Conservation (phyloP, 2,329 filamentous ascomycete genomes). For the Colletotrichum abscissum region DNA sequence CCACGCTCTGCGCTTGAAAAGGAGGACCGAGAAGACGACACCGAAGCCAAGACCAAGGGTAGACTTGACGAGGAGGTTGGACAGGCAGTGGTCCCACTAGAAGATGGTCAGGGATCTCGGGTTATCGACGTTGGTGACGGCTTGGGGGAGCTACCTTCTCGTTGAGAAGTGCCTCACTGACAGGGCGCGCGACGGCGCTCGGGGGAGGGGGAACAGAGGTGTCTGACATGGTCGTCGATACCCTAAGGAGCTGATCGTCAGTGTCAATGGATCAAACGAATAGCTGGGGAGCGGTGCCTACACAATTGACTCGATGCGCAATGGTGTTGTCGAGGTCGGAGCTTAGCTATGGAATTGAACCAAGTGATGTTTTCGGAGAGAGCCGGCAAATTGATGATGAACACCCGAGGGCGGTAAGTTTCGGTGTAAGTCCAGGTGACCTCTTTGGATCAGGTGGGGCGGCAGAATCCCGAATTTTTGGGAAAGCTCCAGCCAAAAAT, state of each 20-base stretch:
- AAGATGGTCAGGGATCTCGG: conserved; percentile 28
- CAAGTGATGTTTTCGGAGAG: conserved; percentile 39
- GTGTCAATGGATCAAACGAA: conserved; percentile 35
- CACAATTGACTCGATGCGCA: conserved; percentile 30
- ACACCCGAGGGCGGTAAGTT: conserved; percentile 57
- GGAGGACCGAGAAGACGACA: conserved; percentile 96
- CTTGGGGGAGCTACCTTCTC: conserved; percentile 79
- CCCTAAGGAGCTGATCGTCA: conserved; percentile 34
- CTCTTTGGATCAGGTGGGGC: conserved; percentile 38
- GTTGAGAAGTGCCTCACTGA: conserved; percentile 98
- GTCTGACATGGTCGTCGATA: conserved; percentile 61
- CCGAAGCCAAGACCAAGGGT: conserved; percentile 96
- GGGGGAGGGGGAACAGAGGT: conserved; percentile 65
- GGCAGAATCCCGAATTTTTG: conserved; percentile 63
- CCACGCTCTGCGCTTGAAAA: conserved; percentile 99
- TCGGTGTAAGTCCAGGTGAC: conserved; percentile 18
- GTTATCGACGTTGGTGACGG: background rate
- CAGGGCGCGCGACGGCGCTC: conserved; percentile 79
- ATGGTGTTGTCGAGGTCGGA: conserved; percentile 31
- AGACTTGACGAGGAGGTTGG: conserved; percentile 96
- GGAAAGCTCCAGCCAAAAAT: conserved; percentile 36
- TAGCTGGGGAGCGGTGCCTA: conserved; percentile 18
- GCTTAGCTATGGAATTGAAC: conserved; percentile 31
- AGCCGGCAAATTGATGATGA: conserved; percentile 48
- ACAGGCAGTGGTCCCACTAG: conserved; percentile 98